Evolutionary conservation across 331 rosid species (phyloP).

Genomic region (Prunus yedoensis): DNA sequence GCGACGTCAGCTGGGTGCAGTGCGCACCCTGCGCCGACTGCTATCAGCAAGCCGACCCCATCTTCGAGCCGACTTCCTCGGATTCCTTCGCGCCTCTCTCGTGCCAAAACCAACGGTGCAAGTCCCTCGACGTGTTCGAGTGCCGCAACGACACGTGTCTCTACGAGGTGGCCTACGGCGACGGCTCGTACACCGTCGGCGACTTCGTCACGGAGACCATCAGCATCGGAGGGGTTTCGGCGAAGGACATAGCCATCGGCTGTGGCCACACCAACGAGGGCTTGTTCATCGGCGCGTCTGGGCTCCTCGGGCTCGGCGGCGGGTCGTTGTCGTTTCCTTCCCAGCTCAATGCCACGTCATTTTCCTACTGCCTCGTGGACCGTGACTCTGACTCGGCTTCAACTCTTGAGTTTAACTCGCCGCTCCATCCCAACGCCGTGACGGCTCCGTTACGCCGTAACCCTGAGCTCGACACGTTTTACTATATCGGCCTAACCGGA

Average conservation of each 20-base stretch:
- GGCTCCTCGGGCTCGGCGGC: constrained; percentile 85
- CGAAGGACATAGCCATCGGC: constrained; percentile 55
- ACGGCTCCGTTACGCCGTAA: constrained; percentile 63
- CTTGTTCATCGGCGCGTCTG: constrained; percentile 77
- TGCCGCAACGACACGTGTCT: constrained; percentile 77
- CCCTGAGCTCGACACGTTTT: constrained; percentile 55
- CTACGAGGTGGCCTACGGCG: constrained; percentile 87
- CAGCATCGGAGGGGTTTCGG: constrained; percentile 47
- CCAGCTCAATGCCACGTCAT: constrained; percentile 66
- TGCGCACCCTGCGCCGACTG: constrained; percentile 89
- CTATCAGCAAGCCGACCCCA: constrained; percentile 79
- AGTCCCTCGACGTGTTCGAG: constrained; percentile 62
- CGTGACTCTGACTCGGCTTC: constrained; percentile 78
- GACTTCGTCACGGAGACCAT: constrained; percentile 76
- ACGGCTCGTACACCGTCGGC: constrained; percentile 86
- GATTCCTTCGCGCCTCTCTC: constrained; percentile 55
- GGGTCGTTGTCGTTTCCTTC: constrained; percentile 73
- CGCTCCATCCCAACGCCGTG: constrained; percentile 48
- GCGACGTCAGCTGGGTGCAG: constrained; percentile 87
- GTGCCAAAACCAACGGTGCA: constrained; percentile 56
- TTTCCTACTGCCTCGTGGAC: constrained; percentile 82
- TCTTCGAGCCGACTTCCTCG: constrained; percentile 63
- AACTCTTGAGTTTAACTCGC: constrained; percentile 65
- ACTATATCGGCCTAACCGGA: constrained; percentile 61
- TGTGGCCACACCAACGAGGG: constrained; percentile 88